A percentile compares a stretch with the other conserved stretches of the same genome.
phyloP scores from a whole-genome alignment of 2,329 filamentous ascomycete genomes.

The Thyridium curvatum region DNA sequence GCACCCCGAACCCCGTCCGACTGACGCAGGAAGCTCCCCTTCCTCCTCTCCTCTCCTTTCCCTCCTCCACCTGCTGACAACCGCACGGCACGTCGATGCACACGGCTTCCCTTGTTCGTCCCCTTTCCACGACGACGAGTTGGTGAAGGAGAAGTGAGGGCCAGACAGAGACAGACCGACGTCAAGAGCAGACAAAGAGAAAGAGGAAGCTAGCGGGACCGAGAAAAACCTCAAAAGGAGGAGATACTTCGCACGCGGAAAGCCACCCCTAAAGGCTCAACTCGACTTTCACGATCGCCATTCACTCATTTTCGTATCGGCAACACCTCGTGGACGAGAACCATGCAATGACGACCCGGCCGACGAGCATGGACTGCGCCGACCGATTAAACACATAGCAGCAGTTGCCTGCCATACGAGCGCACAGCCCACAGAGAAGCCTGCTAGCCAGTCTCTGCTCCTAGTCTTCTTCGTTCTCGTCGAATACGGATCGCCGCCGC shows the following conservation, averaged over 20 bases:
- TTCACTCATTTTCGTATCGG: background rate
- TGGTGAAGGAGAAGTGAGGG: constrained; percentile 1
- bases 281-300: too few relatives aligned
- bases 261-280: too few relatives aligned
- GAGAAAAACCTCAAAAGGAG: too few relatives aligned
- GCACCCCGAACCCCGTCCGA: too few relatives aligned
- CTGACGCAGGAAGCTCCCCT: too few relatives aligned
- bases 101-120: constrained; percentile 2
- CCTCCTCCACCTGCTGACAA: background rate
- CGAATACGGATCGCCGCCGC: constrained; percentile 13
- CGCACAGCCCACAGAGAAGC: constrained; percentile 8
- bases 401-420: constrained; percentile 4
- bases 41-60: background rate
- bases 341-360: constrained; percentile 12
- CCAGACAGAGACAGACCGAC: too few relatives aligned
- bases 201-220: constrained; percentile 1
- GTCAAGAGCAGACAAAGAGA: constrained; percentile 2
- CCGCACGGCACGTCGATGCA: constrained; percentile 3
- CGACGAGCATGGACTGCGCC: constrained; percentile 14
- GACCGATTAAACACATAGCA: constrained; percentile 8
- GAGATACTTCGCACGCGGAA: too few relatives aligned
- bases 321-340: constrained; percentile 3
- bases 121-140: constrained; percentile 9
- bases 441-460: background rate
- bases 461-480: background rate